A percentile compares a stretch with the other conserved stretches of the same genome.
phyloP scores from a whole-genome alignment of 2,329 filamentous ascomycete genomes.

The Penicillium sp. region DNA sequence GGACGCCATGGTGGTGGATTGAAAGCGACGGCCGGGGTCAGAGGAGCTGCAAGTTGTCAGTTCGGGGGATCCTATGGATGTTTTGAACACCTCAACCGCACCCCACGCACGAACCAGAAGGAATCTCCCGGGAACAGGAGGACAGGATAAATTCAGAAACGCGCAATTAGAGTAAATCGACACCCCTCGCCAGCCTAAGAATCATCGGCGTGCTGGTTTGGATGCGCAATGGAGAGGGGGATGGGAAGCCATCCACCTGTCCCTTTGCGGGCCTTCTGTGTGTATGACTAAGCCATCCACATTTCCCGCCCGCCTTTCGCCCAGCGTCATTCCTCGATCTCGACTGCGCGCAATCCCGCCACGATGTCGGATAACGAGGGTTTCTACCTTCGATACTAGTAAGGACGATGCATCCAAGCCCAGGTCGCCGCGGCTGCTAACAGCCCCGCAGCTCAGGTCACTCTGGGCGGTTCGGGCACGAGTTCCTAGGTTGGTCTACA shows the following conservation, averaged over 20 bases:
- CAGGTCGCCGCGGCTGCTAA: conserved; percentile 48
- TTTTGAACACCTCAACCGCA: conserved; percentile 32
- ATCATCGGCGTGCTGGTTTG: conserved; percentile 41
- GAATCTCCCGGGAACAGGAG: conserved; percentile 31
- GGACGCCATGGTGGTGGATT: conserved; percentile 74
- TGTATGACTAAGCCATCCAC: conserved; percentile 50
- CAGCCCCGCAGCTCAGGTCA: conserved; percentile 78
- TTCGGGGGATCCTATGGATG: conserved; percentile 35
- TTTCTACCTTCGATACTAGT: conserved; percentile 99
- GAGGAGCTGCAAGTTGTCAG: conserved; percentile 41
- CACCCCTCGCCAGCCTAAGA: conserved; percentile 41
- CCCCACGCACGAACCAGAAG: conserved; percentile 29
- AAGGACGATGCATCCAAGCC: conserved; percentile 47
- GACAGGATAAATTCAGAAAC: conserved; percentile 27
- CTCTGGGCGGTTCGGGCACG: conserved; percentile 95
- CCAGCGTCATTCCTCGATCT: conserved; percentile 3
- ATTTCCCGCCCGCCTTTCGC: conserved; percentile 23
- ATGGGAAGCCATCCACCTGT: conserved; percentile 43
- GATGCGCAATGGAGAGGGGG: conserved; percentile 32
- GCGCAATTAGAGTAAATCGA: conserved; percentile 34
- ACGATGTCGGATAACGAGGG: conserved; percentile 74
- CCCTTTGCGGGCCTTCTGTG: conserved; percentile 48
- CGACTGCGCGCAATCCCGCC: conserved; percentile 6
- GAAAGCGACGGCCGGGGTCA: conserved; percentile 30
- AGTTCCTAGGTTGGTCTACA: conserved; percentile 78